Evolutionary conservation across 2,329 filamentous ascomycete species (phyloP), one percentile per base, ranked within the genome.

Genomic region (Chrysoporthe cubensis): DNA sequence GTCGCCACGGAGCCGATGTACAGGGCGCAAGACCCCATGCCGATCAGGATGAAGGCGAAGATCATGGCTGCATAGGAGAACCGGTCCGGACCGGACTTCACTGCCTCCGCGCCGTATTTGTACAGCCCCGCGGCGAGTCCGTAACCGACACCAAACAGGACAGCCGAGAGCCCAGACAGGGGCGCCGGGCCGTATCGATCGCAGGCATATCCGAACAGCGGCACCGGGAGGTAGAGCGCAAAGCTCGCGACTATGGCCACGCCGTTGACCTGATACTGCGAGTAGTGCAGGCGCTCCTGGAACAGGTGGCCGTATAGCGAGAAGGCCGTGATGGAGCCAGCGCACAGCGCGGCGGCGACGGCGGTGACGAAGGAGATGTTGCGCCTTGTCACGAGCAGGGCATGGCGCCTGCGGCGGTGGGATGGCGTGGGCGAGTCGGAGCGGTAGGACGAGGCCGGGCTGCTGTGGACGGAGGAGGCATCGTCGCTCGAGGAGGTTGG

Each of bases 301-400:
- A 99, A 93, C 60, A 96, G 85, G 72, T 93, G 94, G 9, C 92
- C 96, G 78, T 98, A 99, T 43, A 99, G 88, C 46, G 94, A 97
- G 82, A 96, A 99, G 61, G 94, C 92, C 62, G 93, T 94, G 75
- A 98, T 93, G 74, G 93, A 96, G 70, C 95, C 96, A 42, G 94
- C 95, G 77, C 88, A 69, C 44, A 68, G 54, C 18, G 69, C 69
- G 57, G 52, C 64, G 3, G 63, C n/a, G 9, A 70, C 65, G 48
- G 69, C 61, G n/a, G 61, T 42, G 37, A 70, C 80, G 50, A 70
- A 70, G 42, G 69, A 69, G 64, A 70, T 37, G 62, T 65, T 67
- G 54, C 68, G 65, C 57, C 46, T 62, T 21, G 69, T 69, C 3
- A 67, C 34, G 34, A 69, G 56, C 48, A 62, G 59, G 43, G 67